Base-by-base conservation (phyloP, 2,329 filamentous ascomycete genomes). In the Shiraia sp. region DNA sequence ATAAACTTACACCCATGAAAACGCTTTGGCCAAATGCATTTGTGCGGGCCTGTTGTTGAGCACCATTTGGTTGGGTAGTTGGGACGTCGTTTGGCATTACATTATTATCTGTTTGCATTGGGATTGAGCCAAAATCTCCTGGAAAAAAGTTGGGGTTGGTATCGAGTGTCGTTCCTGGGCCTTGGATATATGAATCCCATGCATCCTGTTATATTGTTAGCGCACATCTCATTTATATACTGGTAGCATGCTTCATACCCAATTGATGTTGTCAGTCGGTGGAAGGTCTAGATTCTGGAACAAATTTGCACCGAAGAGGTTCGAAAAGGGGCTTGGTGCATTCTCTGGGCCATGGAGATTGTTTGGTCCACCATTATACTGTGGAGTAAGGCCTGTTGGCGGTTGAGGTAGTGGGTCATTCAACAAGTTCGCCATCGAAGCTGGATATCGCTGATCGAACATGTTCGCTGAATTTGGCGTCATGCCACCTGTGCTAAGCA, bases 111-210 rank as follows among this genome's bases (percentile, higher is more conserved):
- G 57, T 59, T 45, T 67, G 66, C 58, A 62, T 60, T 10, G 49
- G 65, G 51, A 63, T 68, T 29, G 49, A 53, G 27, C 57, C 53
- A 14, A 66, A 15, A 52, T 73, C 72, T 70, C 73, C 72, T 0
- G 73, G 72, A 57, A 74, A 75, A 59, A 74, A 72, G 14, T 65
- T 65, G 42, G 65, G 66, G 9, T 58, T 59, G 2, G 68, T 55
- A 34, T 76, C 72, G 42, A 73, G 62, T 26, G 55, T 74, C 4
- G 25, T 19, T 7, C 32, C 31, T 5, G 79, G 75, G 37, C 79
- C 81, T 62, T 86, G 83, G 33, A 87, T 80, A 54, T 86, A 87
- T 6, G 77, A 80, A 59, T 87, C 84, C 83, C 83, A 87, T 19
- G 82, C 81, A 48, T 85, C 80, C 62, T 65, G 22, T 3, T 2